Evolutionary conservation across 805 yeast genomes (phyloP).

Genomic region (Saccharomyces kudriavzevii): DNA sequence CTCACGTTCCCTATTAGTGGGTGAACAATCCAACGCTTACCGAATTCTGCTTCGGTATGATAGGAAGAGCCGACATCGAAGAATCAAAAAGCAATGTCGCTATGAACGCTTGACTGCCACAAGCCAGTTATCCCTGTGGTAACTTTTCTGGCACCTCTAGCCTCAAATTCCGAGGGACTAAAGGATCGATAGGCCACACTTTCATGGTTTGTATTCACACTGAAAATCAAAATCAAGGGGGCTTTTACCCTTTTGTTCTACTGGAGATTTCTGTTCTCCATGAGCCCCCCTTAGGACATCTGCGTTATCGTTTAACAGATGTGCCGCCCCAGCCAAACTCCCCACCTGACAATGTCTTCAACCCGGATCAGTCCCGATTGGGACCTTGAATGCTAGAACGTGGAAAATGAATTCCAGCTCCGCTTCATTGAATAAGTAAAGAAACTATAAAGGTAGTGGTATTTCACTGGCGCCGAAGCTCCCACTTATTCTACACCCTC

Average conservation of each 20-base stretch:
- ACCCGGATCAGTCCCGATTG: slow-evolving; percentile 27
- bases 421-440: slow-evolving; percentile 33
- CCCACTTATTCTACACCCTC: slow-evolving; percentile 37
- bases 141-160: slow-evolving; percentile 40
- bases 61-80: slow-evolving; percentile 45
- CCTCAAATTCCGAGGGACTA: slow-evolving; percentile 39
- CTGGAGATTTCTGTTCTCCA: slow-evolving; percentile 42
- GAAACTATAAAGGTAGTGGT: slow-evolving; percentile 37
- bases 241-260: slow-evolving; percentile 41
- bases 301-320: slow-evolving; percentile 41
- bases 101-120: slow-evolving; percentile 44
- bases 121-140: slow-evolving; percentile 39
- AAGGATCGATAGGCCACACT: slow-evolving; percentile 45
- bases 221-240: slow-evolving; percentile 41
- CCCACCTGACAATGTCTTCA: slow-evolving; percentile 38
- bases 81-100: slow-evolving; percentile 42
- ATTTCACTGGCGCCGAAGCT: slow-evolving; percentile 40
- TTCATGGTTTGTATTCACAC: slow-evolving; percentile 41
- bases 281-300: slow-evolving; percentile 40
- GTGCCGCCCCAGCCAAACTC: slow-evolving; percentile 43
- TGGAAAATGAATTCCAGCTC: slow-evolving; percentile 33
- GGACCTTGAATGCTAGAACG: slow-evolving; percentile 31
- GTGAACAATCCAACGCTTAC: slow-evolving; percentile 41
- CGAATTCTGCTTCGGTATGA: slow-evolving; percentile 44
- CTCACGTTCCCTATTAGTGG: slow-evolving; percentile 42